Evolutionary conservation across 306 rosid genomes (phyloP).

Genomic region (Comarum palustre): DNA sequence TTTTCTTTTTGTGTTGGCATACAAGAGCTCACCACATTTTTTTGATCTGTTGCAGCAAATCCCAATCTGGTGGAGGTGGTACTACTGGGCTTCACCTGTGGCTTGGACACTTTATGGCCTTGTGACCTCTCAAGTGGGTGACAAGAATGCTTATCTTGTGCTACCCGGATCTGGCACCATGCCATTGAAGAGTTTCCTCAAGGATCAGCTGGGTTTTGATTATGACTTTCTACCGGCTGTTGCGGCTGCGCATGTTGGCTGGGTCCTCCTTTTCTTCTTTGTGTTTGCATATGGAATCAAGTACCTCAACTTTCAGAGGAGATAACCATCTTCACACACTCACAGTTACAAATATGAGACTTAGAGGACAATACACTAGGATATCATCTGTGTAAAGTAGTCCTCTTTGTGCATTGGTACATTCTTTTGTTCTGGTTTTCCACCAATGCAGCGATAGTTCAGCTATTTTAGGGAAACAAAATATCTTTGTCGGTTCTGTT

Average conservation of each 20-base stretch:
- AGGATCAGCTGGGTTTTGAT: constrained; percentile 39
- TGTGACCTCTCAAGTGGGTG: constrained; percentile 41
- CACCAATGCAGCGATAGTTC: not conserved
- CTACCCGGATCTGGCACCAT: constrained; percentile 30
- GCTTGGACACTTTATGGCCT: constrained; percentile 49
- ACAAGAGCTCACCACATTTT: not conserved
- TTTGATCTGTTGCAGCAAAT: constrained; percentile 28
- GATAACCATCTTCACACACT: constrained; percentile 20
- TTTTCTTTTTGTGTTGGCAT: not conserved
- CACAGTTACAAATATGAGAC: not conserved
- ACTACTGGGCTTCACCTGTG: constrained; percentile 47
- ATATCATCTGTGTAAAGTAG: not conserved
- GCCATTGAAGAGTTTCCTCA: constrained; percentile 38
- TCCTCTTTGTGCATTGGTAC: not conserved
- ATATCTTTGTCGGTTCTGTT: not conserved
- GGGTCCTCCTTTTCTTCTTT: constrained; percentile 45
- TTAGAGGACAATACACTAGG: not conserved
- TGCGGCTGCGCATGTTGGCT: constrained; percentile 42
- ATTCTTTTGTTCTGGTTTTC: constrained; percentile 10
- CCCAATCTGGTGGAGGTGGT: constrained; percentile 60
- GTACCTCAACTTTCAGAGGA: constrained; percentile 58
- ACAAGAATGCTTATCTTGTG: constrained; percentile 20
- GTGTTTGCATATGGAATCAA: constrained; percentile 66
- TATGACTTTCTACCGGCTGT: constrained; percentile 43
- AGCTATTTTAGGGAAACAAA: not conserved